Conservation (phyloP, 148 eudicot species). For the Limonium bicolor region DNA sequence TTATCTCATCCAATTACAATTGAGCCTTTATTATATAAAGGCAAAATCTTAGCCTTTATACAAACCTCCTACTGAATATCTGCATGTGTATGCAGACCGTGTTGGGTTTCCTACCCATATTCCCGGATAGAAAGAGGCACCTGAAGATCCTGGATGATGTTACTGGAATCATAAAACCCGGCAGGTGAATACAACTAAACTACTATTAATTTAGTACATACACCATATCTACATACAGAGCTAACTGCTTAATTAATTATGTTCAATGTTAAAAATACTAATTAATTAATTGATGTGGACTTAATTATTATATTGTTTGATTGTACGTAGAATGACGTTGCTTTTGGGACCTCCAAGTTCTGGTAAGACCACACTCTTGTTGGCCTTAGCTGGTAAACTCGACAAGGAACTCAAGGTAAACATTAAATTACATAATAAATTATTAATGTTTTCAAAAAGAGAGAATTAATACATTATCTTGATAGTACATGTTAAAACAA, state of each 20-base stretch:
- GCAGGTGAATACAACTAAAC: slow-evolving; percentile 20
- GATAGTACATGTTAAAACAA: background rate
- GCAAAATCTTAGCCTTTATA: too few relatives aligned
- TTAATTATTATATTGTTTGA: background rate
- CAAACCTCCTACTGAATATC: too few relatives aligned
- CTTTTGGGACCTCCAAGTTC: slow-evolving; percentile 74
- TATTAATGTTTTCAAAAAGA: background rate
- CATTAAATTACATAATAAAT: background rate
- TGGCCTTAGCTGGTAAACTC: slow-evolving; percentile 58
- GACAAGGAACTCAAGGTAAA: slow-evolving; percentile 31
- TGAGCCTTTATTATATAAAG: too few relatives aligned
- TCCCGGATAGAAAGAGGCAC: slow-evolving; percentile 29
- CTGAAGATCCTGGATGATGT: slow-evolving; percentile 36
- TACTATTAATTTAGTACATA: background rate
- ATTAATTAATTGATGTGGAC: background rate
- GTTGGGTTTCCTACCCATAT: slow-evolving; percentile 21
- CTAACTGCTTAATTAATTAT: background rate
- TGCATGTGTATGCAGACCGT: too few relatives aligned
- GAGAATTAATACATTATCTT: background rate
- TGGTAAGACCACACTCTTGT: slow-evolving; percentile 57
- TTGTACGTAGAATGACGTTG: slow-evolving; percentile 40
- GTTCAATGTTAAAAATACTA: background rate
- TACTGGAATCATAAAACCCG: slow-evolving; percentile 50
- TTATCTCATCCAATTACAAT: too few relatives aligned
- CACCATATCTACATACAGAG: background rate